A percentile compares a stretch with the other conserved stretches of the same genome.
phyloP scores from a whole-genome alignment of 2,329 filamentous ascomycete genomes.

The Botrytis hyacinthi region DNA sequence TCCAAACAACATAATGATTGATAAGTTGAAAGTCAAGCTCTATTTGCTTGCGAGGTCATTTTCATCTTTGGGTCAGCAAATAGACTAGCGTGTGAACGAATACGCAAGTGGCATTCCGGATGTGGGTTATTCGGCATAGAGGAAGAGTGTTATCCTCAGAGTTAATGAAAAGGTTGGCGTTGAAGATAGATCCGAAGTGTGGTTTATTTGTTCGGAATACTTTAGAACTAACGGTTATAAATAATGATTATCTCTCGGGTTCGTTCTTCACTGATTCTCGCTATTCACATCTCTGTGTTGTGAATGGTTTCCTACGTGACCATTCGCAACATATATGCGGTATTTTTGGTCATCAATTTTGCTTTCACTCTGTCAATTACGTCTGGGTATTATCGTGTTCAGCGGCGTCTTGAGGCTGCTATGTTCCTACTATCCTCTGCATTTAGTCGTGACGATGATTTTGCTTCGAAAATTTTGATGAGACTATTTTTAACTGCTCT shows the following conservation, averaged over 20 bases:
- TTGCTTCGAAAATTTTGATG: background rate
- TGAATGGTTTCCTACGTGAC: too few species aligned
- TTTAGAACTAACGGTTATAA: too few species aligned
- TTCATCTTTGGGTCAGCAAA: background rate
- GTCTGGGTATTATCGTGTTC: background rate
- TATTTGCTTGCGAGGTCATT: background rate
- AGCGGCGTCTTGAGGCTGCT: background rate
- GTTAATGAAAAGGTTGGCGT: background rate
- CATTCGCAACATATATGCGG: background rate
- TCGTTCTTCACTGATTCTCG: too few species aligned
- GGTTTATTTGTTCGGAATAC: background rate
- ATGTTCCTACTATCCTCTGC: background rate
- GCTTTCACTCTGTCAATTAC: background rate
- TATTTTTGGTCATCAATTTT: too few species aligned
- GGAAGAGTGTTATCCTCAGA: background rate
- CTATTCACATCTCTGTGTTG: rapidly evolving
- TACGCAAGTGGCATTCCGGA: background rate
- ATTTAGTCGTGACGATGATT: too few species aligned
- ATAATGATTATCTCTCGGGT: background rate
- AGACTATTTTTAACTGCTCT: background rate
- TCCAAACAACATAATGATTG: background rate
- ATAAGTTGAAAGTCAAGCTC: background rate
- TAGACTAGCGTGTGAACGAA: background rate
- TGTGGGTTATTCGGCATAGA: background rate
- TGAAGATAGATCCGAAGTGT: background rate